Percentiles rank a stretch among this genome's conserved stretches.
Conservation (phyloP, 352 stramenopile species). For the Aphanomyces euteiches region DNA sequence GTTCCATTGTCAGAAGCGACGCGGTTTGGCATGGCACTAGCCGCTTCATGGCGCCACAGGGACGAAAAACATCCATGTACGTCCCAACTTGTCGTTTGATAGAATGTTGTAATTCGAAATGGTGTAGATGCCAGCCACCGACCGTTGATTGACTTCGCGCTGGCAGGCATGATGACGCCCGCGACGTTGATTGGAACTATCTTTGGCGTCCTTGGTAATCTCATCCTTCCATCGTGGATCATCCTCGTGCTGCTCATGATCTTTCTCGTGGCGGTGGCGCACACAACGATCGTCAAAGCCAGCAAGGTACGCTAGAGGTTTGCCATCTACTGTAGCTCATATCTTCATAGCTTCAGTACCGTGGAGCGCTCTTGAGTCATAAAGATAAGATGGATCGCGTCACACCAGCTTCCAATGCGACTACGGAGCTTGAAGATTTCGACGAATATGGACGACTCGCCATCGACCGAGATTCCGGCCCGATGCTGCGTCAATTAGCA, state of each 20-base stretch:
- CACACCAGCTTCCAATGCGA: too few species aligned
- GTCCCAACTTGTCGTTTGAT: slow-evolving; percentile 26
- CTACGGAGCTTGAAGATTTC: too few species aligned
- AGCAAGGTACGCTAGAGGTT: slow-evolving; percentile 41
- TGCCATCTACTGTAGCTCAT: background rate
- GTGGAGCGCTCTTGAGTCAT: too few species aligned
- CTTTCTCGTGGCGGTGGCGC: slow-evolving; percentile 69
- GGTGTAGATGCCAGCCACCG: slow-evolving; percentile 66
- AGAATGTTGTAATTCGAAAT: slow-evolving; percentile 1
- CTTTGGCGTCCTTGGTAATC: slow-evolving; percentile 81
- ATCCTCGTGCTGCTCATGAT: slow-evolving; percentile 69
- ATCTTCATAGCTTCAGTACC: too few species aligned
- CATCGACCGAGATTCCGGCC: too few species aligned
- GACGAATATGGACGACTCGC: too few species aligned
- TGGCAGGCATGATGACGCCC: slow-evolving; percentile 97
- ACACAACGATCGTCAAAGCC: slow-evolving; percentile 66
- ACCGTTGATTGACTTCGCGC: slow-evolving; percentile 96
- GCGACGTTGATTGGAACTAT: slow-evolving; percentile 76
- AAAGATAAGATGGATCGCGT: too few species aligned
- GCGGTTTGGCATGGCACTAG: slow-evolving; percentile 94
- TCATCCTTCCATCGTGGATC: slow-evolving; percentile 75
- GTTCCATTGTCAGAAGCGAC: slow-evolving; percentile 97
- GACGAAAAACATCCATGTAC: slow-evolving; percentile 88
- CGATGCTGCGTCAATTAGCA: too few species aligned
- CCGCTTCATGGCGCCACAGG: slow-evolving; percentile 92